Percentiles rank a stretch among this genome's conserved stretches.
Conservation (phyloP, 2,329 filamentous ascomycete species). For the Hypoxylon sp. region DNA sequence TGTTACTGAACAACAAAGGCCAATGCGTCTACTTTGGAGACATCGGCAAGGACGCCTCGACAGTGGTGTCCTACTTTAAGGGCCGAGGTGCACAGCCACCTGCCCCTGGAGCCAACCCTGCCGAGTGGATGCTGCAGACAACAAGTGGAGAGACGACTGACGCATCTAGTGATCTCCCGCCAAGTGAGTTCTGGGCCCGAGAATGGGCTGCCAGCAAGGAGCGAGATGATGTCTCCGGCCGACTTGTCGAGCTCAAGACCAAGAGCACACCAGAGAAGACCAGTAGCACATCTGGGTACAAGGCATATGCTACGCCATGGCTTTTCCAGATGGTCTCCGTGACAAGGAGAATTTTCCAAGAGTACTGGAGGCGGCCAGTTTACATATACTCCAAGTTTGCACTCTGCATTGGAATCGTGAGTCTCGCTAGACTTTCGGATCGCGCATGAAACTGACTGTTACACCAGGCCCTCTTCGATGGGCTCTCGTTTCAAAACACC, state of each 20-base stretch:
- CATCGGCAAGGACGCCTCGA: constrained; percentile 76
- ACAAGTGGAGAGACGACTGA: neutral
- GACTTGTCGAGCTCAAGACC: neutral
- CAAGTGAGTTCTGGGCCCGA: neutral
- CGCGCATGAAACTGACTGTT: neutral
- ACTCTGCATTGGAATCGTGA: constrained; percentile 27
- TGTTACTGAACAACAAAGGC: constrained; percentile 74
- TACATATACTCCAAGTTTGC: constrained; percentile 38
- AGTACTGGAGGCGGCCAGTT: constrained; percentile 33
- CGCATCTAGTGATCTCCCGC: neutral
- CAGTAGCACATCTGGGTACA: neutral
- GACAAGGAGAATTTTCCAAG: constrained; percentile 24
- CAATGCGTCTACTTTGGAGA: constrained; percentile 84
- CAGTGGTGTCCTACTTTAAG: constrained; percentile 61
- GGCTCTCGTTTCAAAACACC: constrained; percentile 84
- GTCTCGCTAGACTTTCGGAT: neutral
- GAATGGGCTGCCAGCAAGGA: constrained; percentile 40
- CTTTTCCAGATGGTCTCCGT: neutral
- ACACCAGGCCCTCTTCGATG: constrained; percentile 75
- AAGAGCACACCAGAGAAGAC: neutral
- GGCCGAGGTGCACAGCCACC: constrained; percentile 65
- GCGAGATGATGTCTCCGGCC: constrained; percentile 60
- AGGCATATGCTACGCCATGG: constrained; percentile 4
- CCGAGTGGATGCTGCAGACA: constrained; percentile 80
- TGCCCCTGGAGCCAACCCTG: constrained; percentile 81